A percentile compares a stretch with the other conserved stretches of the same genome.
These are phyloP conservation scores for Termitomyces sp. DNA, from an alignment of 768 basidiomycete genomes.

Conservation along the genomic window DNA sequence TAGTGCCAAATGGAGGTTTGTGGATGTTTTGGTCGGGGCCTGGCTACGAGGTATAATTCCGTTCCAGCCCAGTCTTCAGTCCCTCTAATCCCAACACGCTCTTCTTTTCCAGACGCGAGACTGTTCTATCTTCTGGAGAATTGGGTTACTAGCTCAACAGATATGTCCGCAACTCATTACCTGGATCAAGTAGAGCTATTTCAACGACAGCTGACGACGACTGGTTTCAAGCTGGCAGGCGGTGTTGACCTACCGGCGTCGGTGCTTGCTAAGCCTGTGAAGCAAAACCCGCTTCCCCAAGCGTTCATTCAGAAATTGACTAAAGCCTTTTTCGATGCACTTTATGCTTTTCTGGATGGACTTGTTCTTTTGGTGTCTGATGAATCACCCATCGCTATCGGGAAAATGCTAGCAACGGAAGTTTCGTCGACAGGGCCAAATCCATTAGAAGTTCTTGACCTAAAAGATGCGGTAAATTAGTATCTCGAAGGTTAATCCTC, in stretches of 20 bases:
- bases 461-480: constrained; percentile 55
- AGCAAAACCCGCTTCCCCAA: constrained; percentile 58
- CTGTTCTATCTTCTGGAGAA: constrained; percentile 81
- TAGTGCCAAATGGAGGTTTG: constrained; percentile 84
- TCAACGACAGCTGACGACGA: constrained; percentile 72
- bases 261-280: constrained; percentile 45
- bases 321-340: constrained; percentile 78
- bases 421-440: constrained; percentile 37
- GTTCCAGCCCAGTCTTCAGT: constrained; percentile 1
- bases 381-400: constrained; percentile 49
- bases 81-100: neutral
- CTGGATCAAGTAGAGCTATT: constrained; percentile 76
- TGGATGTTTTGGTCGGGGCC: constrained; percentile 67
- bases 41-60: constrained; percentile 76
- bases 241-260: constrained; percentile 58
- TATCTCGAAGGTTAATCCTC: neutral
- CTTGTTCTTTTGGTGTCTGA: constrained; percentile 75
- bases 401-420: constrained; percentile 29
- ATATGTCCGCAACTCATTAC: constrained; percentile 68
- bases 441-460: constrained; percentile 53
- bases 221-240: constrained; percentile 78
- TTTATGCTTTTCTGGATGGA: constrained; percentile 87
- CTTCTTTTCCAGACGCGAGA: constrained; percentile 60
- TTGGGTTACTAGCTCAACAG: constrained; percentile 67
- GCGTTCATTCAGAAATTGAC: constrained; percentile 73